These are phyloP conservation scores for Chlamydomonas sp. DNA, from an alignment of 139 green algal genomes.

Conservation along the genomic window DNA sequence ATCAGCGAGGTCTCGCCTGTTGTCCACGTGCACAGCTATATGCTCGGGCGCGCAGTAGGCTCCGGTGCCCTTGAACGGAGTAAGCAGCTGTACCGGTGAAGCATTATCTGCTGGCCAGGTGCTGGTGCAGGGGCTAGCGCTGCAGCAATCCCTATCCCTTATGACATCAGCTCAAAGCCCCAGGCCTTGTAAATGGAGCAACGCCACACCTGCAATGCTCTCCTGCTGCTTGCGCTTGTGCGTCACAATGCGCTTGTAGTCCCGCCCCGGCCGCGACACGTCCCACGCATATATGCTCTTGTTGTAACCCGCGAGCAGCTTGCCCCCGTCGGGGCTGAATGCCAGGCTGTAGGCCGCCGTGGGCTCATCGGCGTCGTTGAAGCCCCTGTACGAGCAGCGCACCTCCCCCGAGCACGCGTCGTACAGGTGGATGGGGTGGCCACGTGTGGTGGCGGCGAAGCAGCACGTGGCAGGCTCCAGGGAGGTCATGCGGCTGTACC, in stretches of 20 bases:
- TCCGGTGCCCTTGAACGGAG: too few species aligned
- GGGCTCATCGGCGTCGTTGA: conserved; percentile 90
- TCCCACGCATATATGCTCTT: conserved; percentile 73
- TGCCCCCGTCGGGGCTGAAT: conserved; percentile 69
- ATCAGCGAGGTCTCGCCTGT: too few species aligned
- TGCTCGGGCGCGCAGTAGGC: too few species aligned
- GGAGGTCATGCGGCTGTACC: conserved; percentile 75
- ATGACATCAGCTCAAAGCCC: background rate
- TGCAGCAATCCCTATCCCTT: too few species aligned
- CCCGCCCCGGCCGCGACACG: conserved; percentile 72
- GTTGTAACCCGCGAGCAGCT: conserved; percentile 76
- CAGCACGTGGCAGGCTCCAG: conserved; percentile 78
- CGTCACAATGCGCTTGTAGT: conserved; percentile 65
- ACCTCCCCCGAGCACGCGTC: conserved; percentile 76
- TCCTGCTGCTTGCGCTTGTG: conserved; percentile 36
- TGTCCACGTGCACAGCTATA: too few species aligned
- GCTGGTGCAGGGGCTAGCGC: too few species aligned
- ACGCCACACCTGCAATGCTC: conserved; percentile 34
- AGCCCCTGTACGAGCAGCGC: conserved; percentile 80
- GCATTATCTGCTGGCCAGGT: too few species aligned
- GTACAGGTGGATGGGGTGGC: conserved; percentile 89
- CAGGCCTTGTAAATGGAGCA: too few species aligned
- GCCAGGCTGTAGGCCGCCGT: conserved; percentile 77
- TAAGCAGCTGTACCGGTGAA: too few species aligned
- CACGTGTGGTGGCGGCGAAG: conserved; percentile 78